Evolutionary conservation across 2,329 filamentous ascomycete genomes (phyloP), one percentile per base, ranked within the genome.

Genomic region (Aspergillus felis): DNA sequence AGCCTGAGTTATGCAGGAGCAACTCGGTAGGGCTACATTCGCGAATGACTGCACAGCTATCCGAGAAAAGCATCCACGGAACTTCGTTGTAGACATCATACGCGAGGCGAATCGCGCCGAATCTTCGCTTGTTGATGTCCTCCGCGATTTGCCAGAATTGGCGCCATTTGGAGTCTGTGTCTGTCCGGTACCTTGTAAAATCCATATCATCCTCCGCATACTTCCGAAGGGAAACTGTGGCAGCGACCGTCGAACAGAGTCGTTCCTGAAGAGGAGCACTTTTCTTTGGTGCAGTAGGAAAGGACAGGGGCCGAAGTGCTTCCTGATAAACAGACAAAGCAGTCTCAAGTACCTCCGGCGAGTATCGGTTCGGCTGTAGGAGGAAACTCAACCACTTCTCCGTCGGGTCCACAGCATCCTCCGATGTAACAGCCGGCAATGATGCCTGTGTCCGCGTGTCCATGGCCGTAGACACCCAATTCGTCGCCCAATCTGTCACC

Each of bases 341-440:
- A 17, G 91, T 91, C 71, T 96, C 91, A 14, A 99, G 79, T 0
- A 91, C 92, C 7, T 90, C 82, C 35, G 81, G 82, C 0, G 90
- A 89, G 69, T 95, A 97, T 54, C 89, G 86, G 17, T 91, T 91
- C 1, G 94, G 93, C 58, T 85, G 87, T 66, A 97, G 83, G 57
- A 99, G 85, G 63, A 89, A 89, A 28, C 89, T 82, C 8, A 97
- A 78, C 94, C 94, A 99, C 71, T 89, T 89, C 66, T 96, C 91
- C 0, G 87, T 88, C 6, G 86, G 80, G 72, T 92, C 88, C 29
- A 85, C 82, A 35, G 87, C 77, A 67, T 91, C 87, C 59, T 84
- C 84, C 14, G 84, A 75, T 14, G 84, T 80, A n/a, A 87, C 81
- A 17, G 80, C 76, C 35, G 85, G 85, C 5, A 83, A 79, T 3